A percentile compares a stretch with the other conserved stretches of the same genome.
Conservation (phyloP, 768 basidiomycete species). For the Lentinula sp. region DNA sequence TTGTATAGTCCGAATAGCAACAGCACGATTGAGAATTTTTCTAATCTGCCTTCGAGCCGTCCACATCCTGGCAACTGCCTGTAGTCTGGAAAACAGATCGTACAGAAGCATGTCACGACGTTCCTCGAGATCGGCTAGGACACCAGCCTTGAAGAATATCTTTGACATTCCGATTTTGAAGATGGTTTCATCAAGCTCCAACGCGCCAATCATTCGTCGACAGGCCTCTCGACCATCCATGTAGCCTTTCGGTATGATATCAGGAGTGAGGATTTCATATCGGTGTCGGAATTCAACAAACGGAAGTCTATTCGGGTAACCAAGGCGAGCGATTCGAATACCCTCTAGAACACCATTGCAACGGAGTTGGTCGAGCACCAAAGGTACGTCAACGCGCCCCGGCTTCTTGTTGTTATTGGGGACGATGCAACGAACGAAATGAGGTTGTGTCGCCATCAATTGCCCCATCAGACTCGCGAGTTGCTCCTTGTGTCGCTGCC, state of each 20-base stretch:
- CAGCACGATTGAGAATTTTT: constrained; percentile 90
- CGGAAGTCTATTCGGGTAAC: constrained; percentile 94
- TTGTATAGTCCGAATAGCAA: constrained; percentile 89
- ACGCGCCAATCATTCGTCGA: constrained; percentile 79
- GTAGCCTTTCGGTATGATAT: constrained; percentile 89
- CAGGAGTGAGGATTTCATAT: constrained; percentile 93
- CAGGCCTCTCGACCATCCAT: constrained; percentile 98
- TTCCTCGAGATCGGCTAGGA: constrained; percentile 94
- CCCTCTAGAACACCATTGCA: constrained; percentile 99
- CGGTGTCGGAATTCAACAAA: constrained; percentile 97
- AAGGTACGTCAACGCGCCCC: constrained; percentile 84
- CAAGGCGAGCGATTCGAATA: constrained; percentile 93
- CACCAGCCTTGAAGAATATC: constrained; percentile 98
- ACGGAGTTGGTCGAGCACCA: constrained; percentile 92
- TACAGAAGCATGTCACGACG: constrained; percentile 82
- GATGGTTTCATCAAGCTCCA: constrained; percentile 79
- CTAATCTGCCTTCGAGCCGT: constrained; percentile 86
- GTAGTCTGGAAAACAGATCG: constrained; percentile 83
- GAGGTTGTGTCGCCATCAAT: constrained; percentile 89
- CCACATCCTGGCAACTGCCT: constrained; percentile 82
- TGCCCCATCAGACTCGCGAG: constrained; percentile 87
- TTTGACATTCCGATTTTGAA: constrained; percentile 96
- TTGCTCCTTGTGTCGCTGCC: constrained; percentile 94
- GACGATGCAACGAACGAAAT: constrained; percentile 97
- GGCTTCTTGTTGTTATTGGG: constrained; percentile 92